These are phyloP conservation scores for Schizonepeta tenuifolia DNA, from an alignment of 257 asterid genomes.

Conservation along the genomic window DNA sequence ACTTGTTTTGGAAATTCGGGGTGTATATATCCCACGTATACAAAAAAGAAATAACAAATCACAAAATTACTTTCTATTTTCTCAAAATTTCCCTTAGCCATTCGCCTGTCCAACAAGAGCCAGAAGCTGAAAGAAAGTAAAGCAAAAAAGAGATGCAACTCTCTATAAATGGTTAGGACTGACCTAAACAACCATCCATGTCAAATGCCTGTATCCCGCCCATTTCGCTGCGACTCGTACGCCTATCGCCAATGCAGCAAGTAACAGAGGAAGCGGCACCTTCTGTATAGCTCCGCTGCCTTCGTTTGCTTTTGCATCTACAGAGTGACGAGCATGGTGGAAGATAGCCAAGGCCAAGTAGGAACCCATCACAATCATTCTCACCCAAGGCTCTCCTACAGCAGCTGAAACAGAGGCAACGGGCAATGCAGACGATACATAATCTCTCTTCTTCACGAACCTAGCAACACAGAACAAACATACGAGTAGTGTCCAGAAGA, in stretches of 20 bases:
- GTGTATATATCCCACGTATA: too few relatives aligned
- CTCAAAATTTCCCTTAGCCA: constrained; percentile 4
- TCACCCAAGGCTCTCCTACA: constrained; percentile 94
- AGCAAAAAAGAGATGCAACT: neutral
- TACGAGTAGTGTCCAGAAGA: constrained; percentile 75
- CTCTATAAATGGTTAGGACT: neutral
- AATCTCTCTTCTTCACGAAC: constrained; percentile 72
- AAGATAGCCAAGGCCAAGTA: constrained; percentile 67
- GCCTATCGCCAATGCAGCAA: constrained; percentile 83
- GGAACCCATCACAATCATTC: constrained; percentile 55
- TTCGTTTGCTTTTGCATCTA: constrained; percentile 37
- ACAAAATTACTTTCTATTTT: neutral
- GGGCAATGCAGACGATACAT: constrained; percentile 79
- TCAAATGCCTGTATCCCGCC: constrained; percentile 92
- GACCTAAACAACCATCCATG: constrained; percentile 89
- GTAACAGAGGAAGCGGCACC: constrained; percentile 73
- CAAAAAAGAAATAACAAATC: neutral
- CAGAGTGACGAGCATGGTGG: constrained; percentile 42
- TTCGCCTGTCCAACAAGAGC: neutral
- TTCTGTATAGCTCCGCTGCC: constrained; percentile 36
- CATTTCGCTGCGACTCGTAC: constrained; percentile 78
- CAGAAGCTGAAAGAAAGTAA: neutral
- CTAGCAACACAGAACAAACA: constrained; percentile 67
- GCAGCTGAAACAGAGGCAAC: constrained; percentile 77
- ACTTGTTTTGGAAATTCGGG: too few relatives aligned